Evolutionary conservation across 75 land plant genomes (phyloP), one percentile per base, ranked within the genome.

Genomic region (Cupressus sempervirens): DNA sequence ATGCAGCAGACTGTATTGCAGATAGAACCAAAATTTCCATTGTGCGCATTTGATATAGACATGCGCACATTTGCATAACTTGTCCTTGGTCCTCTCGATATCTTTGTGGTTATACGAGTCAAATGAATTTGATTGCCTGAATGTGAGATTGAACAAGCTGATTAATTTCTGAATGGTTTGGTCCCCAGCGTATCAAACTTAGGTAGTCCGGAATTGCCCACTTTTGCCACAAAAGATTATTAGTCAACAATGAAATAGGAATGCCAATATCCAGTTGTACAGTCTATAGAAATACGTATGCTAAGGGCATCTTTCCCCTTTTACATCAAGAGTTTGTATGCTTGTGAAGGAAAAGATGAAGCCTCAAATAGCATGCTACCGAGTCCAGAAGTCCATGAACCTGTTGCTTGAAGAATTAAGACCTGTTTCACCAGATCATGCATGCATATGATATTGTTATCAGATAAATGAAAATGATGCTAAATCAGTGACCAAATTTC

Each of bases 41-140:
- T 82, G 54, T 82, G 54, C 83, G 83, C 83, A 82, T 82, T 35
- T 82, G 83, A 82, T 52, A 35, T 53, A 23, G 35, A 32, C 12
- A 32, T 32, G 32, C 32, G 13, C 30, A 30, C 35, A 30, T 32
- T 30, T 72, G 32, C 15, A 72, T 72, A 72, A 72, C 13, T 11
- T 30, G 13, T 72, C 32, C 32, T 32, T 32, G 16, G 26, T 72
- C 4, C 14, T 72, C 32, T 72, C n/a, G 74, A 30, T 35, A 32
- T 32, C 34, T 70, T 35, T 9, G 30, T 32, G 74, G 36, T 32
- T 72, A 29, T 11, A 11, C 34, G 35, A 72, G 74, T 32, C 12
- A 3, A 72, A 11, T 72, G 74, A 32, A 72, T 72, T 32, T 30
- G 74, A 32, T 32, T 72, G 7, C 74, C 35, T 72, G 74, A 72